A percentile compares a stretch with the other conserved stretches of the same genome.
phyloP scores from a whole-genome alignment of 1,284 basidiomycete species.

The Pisolithus thermaeus region DNA sequence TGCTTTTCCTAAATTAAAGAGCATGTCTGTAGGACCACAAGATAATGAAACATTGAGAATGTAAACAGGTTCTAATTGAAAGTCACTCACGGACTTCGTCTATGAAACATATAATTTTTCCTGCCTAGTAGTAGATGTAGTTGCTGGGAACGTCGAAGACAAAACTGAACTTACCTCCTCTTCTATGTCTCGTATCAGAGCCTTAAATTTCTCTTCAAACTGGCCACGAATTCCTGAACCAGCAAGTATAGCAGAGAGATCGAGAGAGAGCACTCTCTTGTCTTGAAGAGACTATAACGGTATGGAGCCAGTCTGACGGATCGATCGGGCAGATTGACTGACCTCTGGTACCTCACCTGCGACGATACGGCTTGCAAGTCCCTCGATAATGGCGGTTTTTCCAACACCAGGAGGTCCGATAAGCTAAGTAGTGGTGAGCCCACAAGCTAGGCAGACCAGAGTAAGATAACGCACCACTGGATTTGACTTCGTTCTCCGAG shows the following conservation, averaged over 20 bases:
- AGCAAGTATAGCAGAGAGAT: conserved; percentile 77
- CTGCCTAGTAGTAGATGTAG: conserved; percentile 34
- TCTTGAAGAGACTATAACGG: conserved; percentile 63
- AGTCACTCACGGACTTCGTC: conserved; percentile 78
- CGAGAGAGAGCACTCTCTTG: conserved; percentile 79
- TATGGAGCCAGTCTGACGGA: conserved; percentile 1
- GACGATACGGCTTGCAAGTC: conserved; percentile 83
- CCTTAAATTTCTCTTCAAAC: conserved; percentile 92
- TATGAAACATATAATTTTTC: conserved; percentile 83
- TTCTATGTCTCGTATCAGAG: conserved; percentile 81
- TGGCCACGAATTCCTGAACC: conserved; percentile 87
- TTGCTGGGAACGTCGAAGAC: conserved; percentile 1
- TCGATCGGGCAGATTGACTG: conserved; percentile 14
- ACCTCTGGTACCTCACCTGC: conserved; percentile 91
- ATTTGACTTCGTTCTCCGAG: conserved; percentile 81
- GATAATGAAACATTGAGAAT: conserved; percentile 5
- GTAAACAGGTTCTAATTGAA: neutral
- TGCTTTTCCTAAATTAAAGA: conserved; percentile 85
- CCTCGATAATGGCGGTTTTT: conserved; percentile 92
- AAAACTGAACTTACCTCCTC: conserved; percentile 49
- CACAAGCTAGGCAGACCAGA: neutral
- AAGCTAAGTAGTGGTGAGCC: conserved; percentile 35
- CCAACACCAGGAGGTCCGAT: conserved; percentile 82
- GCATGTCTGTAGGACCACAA: conserved; percentile 44
- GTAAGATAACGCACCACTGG: conserved; percentile 57